A percentile compares a stretch with the other conserved stretches of the same genome.
phyloP scores from a whole-genome alignment of 495 filamentous ascomycete genomes.

The Hyaloscypha finlandica region DNA sequence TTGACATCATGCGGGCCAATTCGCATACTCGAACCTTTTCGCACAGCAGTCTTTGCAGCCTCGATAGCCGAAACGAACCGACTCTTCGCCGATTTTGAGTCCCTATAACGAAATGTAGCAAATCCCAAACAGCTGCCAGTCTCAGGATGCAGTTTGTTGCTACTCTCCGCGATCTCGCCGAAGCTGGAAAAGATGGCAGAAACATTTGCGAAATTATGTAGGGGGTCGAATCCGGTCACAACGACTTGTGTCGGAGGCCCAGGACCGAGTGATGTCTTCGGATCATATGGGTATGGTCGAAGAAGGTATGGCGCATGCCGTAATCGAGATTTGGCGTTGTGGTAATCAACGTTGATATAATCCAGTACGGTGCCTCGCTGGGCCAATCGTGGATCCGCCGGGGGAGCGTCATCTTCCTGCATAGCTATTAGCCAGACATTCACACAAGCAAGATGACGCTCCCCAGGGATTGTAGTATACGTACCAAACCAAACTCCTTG shows the following conservation, averaged over 20 bases:
- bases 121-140: slow-evolving; percentile 93
- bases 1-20: slow-evolving; percentile 74
- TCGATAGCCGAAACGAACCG: slow-evolving; percentile 64
- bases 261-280: slow-evolving; percentile 78
- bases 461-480: slow-evolving; percentile 51
- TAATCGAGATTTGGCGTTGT: slow-evolving; percentile 72
- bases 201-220: slow-evolving; percentile 77
- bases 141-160: slow-evolving; percentile 87
- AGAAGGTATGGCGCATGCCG: slow-evolving; percentile 77
- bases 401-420: slow-evolving; percentile 66
- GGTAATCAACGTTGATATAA: slow-evolving; percentile 63
- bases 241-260: slow-evolving; percentile 88
- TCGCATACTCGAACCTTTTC: slow-evolving; percentile 62
- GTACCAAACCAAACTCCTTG: slow-evolving; percentile 68
- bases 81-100: slow-evolving; percentile 52
- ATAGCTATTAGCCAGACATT: slow-evolving; percentile 44
- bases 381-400: slow-evolving; percentile 75
- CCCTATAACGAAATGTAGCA: slow-evolving; percentile 85
- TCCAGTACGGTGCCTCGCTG: slow-evolving; percentile 52
- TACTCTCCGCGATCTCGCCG: slow-evolving; percentile 85
- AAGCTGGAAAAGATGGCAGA: slow-evolving; percentile 80
- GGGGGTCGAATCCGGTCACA: slow-evolving; percentile 89
- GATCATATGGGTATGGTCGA: slow-evolving; percentile 75
- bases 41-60: slow-evolving; percentile 77
- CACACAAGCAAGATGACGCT: slow-evolving; percentile 57